Evolutionary conservation across 78 protist species (phyloP), one percentile per base, ranked within the genome.

Genomic region (Emiliania huxleyi): DNA sequence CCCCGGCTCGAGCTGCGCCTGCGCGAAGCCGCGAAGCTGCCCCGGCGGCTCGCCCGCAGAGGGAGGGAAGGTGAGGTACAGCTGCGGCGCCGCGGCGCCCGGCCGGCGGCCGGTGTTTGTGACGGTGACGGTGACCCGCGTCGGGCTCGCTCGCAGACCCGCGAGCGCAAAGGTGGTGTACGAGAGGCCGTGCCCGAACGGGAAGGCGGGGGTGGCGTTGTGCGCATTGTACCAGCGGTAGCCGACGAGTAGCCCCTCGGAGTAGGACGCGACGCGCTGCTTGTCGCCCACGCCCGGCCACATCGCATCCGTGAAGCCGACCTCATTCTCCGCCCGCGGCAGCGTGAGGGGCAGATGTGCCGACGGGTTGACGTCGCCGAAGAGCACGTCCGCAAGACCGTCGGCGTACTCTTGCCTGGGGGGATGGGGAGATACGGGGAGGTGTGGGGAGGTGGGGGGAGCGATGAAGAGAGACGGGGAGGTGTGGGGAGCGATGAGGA

Each of bases 151-250:
- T 29, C 11, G 12, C 3, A 71, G 42, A 22, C n/a, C n/a, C 43
- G 81, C 5, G 3, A 71, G 42, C 42, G 81, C 42, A 35, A 71
- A 71, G 18, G 81, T 71, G 29, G 81, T n/a, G 42, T 88, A 95
- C 22, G 87, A 44, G 56, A 95, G 75, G 21, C 97, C 97, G 33
- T 95, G 96, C 21, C 97, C 97, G 33, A 95, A 95, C 18, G 97
- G 91, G 84, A 94, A 95, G 84, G 93, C 91, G 1, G 96, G 96
- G 56, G 22, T 1, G 33, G 69, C 81, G 38, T 42, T 40, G 43
- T 77, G n/a, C 40, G 85, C 94, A 26, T 94, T 85, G 85, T 95
- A 95, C 75, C 48, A 89, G 23, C 89, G 71, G 94, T 95, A 95
- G 5, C 96, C 97, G 49, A 94, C 95, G n/a, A 49, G 46, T 21